Base-by-base conservation (phyloP, 352 stramenopile species). In the Pythium grandisporangium region DNA sequence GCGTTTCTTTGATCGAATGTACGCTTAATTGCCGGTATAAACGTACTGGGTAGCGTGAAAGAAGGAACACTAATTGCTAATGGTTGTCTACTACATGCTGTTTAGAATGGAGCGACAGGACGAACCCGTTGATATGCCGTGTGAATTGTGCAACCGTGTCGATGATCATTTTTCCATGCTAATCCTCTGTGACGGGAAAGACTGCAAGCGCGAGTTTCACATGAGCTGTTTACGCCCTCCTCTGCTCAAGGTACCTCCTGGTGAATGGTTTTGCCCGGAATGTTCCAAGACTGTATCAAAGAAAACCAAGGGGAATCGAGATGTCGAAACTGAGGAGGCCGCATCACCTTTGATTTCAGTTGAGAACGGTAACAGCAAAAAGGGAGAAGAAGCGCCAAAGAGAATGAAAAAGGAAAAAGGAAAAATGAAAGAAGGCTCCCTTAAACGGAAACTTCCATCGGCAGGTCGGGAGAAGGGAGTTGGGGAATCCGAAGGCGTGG, bases 141-240 rank as follows among this genome's bases (percentile, higher is more conserved):
- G 80, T 30, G 74, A 86, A 42, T 61, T 73, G 17, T 93, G 80
- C 51, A 89, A 85, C 32, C 73, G 76, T 46, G 75, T 89, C 32
- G 73, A 84, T 22, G 71, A 87, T 25, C 70, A 90, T 50, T 86
- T 79, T 33, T 91, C 77, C 36, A 65, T 84, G 44, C 51, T 89
- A 5, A 87, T 93, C 45, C 55, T 93, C n/a, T 93, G 80, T 37
- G 80, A 93, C 27, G 77, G 77, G 16, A 66, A 82, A 24, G 63
- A 78, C 36, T 93, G 80, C 54, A 84, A 85, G 45, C 70, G 73
- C 1, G 77, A 91, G 53, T 93, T 85, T 52, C 80, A 93, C 52
- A 91, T 90, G 75, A 81, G 84, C 33, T 93, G 80, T 38, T 55
- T 93, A 22, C 66, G 34, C 13, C 80, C 80, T 6, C 80, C 80